A percentile compares a stretch with the other conserved stretches of the same genome.
Conservation (phyloP, 1,284 basidiomycete genomes). For the Marasmius oreades region DNA sequence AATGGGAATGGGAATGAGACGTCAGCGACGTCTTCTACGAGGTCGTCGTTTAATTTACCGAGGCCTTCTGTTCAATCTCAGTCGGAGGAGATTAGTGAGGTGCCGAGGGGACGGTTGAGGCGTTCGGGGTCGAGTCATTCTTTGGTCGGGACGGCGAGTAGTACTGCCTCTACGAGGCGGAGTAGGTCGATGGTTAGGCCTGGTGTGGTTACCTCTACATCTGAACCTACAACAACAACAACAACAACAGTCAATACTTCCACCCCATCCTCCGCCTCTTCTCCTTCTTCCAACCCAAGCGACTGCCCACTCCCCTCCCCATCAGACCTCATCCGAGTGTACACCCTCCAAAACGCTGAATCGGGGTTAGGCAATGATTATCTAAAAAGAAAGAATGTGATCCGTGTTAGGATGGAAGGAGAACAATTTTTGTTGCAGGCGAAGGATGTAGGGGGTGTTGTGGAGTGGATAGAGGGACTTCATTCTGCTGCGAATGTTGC, state of each 20-base stretch:
- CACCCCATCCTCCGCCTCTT: conserved; percentile 8
- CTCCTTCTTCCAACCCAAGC: conserved; percentile 12
- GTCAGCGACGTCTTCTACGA: conserved; percentile 20
- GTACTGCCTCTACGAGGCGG: neutral
- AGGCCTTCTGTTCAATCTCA: conserved; percentile 21
- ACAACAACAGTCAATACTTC: neutral
- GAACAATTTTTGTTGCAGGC: conserved; percentile 97
- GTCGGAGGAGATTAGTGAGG: neutral
- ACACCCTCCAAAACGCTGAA: conserved; percentile 89
- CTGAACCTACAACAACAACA: neutral
- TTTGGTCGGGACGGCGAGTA: neutral
- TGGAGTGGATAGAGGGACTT: conserved; percentile 95
- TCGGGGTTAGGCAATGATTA: conserved; percentile 95
- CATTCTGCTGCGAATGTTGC: conserved; percentile 94
- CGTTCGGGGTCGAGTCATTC: conserved; percentile 14
- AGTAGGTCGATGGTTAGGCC: neutral
- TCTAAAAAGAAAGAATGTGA: conserved; percentile 90
- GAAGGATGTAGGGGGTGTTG: conserved; percentile 79
- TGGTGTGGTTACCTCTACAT: neutral
- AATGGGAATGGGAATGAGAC: conserved; percentile 7
- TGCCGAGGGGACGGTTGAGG: neutral
- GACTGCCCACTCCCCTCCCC: conserved; percentile 35
- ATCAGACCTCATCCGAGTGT: conserved; percentile 54
- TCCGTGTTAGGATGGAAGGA: conserved; percentile 89
- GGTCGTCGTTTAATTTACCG: conserved; percentile 36